phyloP scores from a whole-genome alignment of 768 basidiomycete species.

The Leccinum incarnatum region DNA sequence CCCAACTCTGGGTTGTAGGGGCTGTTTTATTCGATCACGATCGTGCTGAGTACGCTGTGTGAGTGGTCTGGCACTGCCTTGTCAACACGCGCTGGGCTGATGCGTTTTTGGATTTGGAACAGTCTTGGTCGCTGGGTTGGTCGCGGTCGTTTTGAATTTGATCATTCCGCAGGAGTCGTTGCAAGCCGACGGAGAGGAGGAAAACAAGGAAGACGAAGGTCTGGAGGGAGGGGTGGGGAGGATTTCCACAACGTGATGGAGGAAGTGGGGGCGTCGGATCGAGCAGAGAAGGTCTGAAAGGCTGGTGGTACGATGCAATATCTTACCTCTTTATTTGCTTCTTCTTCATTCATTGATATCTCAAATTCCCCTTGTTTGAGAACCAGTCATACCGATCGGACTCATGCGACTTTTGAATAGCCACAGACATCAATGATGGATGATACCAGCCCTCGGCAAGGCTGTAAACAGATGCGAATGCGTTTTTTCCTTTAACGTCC shows the following conservation, averaged over 20 bases:
- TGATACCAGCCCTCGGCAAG: too few relatives aligned
- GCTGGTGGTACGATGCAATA: not conserved
- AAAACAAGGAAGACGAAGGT: not conserved
- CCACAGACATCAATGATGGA: not conserved
- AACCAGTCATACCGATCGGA: not conserved
- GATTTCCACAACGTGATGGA: slow-evolving; percentile 18
- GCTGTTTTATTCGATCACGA: slow-evolving; percentile 74
- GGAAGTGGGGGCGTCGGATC: slow-evolving; percentile 25
- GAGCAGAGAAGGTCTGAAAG: not conserved
- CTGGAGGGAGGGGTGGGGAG: not conserved
- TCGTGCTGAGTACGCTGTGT: slow-evolving; percentile 81
- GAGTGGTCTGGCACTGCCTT: slow-evolving; percentile 25
- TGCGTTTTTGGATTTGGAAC: not conserved
- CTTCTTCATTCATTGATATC: not conserved
- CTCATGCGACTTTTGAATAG: not conserved
- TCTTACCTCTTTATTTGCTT: not conserved
- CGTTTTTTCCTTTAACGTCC: too few relatives aligned
- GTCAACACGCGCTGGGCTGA: not conserved
- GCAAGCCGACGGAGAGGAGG: slow-evolving; percentile 22
- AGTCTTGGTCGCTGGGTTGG: slow-evolving; percentile 59
- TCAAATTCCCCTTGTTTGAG: not conserved
- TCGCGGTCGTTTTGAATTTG: slow-evolving; percentile 56
- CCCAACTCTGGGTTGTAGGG: slow-evolving; percentile 59
- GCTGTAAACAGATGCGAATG: too few relatives aligned
- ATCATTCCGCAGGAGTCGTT: slow-evolving; percentile 44